These are phyloP conservation scores for Penicillium ucsense DNA, from an alignment of 495 filamentous ascomycete species.

Conservation along the genomic window DNA sequence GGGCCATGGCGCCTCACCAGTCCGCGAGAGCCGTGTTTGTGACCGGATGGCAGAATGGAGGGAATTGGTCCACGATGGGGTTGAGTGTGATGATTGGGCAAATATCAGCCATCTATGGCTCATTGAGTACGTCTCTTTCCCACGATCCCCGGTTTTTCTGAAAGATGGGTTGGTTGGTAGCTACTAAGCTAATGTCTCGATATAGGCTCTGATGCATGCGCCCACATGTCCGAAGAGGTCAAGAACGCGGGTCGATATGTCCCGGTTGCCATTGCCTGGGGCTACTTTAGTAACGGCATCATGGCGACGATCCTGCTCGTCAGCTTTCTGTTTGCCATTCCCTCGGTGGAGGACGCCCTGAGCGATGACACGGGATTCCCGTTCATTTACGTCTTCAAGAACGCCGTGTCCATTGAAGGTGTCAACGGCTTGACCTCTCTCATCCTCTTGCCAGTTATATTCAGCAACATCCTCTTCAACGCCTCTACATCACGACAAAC, in stretches of 20 bases:
- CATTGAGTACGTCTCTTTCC: slow-evolving; percentile 10
- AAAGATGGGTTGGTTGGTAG: neutral
- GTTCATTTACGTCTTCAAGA: slow-evolving; percentile 19
- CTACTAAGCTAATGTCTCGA: neutral
- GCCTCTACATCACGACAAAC: slow-evolving; percentile 30
- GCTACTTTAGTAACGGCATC: slow-evolving; percentile 25
- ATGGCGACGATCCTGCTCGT: slow-evolving; percentile 30
- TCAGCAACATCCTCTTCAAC: slow-evolving; percentile 24
- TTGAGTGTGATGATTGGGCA: slow-evolving; percentile 42
- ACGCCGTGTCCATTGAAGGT: slow-evolving; percentile 11
- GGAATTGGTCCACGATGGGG: slow-evolving; percentile 39
- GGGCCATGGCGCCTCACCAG: slow-evolving; percentile 29
- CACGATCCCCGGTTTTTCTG: neutral
- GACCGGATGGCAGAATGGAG: slow-evolving; percentile 35
- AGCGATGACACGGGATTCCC: slow-evolving; percentile 20
- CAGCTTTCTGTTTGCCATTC: slow-evolving; percentile 31
- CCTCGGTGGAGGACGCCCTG: slow-evolving; percentile 24
- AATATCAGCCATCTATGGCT: slow-evolving; percentile 28
- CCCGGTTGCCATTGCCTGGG: slow-evolving; percentile 30
- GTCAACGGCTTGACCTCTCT: slow-evolving; percentile 22
- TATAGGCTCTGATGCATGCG: slow-evolving; percentile 24
- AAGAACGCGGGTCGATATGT: slow-evolving; percentile 30
- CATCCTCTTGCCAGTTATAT: slow-evolving; percentile 27
- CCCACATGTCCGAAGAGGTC: slow-evolving; percentile 39
- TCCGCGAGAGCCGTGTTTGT: slow-evolving; percentile 32